Conservation (phyloP, 345 rosid species). For the Citrus sinensis region DNA sequence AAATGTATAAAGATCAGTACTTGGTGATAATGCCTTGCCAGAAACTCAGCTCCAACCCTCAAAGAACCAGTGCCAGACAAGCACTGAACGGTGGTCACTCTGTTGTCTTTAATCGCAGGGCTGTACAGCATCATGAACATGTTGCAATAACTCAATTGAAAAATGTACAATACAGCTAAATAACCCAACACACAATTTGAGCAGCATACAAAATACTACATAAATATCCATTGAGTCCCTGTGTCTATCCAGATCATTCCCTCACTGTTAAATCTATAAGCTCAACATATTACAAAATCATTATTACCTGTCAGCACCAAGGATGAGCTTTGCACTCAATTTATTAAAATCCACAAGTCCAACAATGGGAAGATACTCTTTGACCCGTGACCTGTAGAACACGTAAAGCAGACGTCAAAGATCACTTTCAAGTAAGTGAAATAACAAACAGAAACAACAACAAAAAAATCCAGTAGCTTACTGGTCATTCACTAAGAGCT, state of each 20-base stretch:
- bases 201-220: not conserved
- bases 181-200: not conserved
- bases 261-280: not conserved
- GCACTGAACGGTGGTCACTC: conserved; percentile 88
- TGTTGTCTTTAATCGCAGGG: conserved; percentile 65
- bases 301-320: conserved; percentile 76
- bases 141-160: not conserved
- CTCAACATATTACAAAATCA: not conserved
- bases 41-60: conserved; percentile 96
- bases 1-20: conserved; percentile 20
- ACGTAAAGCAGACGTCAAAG: conserved; percentile 4
- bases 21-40: conserved; percentile 73
- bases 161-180: not conserved
- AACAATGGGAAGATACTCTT: conserved; percentile 91
- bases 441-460: not conserved
- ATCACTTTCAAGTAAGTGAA: not conserved
- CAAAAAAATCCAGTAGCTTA: conserved; percentile 22
- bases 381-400: conserved; percentile 59
- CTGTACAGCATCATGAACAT: conserved; percentile 33
- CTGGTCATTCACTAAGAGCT: conserved; percentile 69
- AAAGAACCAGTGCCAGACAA: conserved; percentile 96
- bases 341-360: conserved; percentile 92
- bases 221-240: not conserved
- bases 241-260: not conserved
- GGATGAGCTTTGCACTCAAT: conserved; percentile 84